Base-by-base conservation (phyloP, 2,329 filamentous ascomycete genomes). In the Xenosphaeropsis pyriputrescens region DNA sequence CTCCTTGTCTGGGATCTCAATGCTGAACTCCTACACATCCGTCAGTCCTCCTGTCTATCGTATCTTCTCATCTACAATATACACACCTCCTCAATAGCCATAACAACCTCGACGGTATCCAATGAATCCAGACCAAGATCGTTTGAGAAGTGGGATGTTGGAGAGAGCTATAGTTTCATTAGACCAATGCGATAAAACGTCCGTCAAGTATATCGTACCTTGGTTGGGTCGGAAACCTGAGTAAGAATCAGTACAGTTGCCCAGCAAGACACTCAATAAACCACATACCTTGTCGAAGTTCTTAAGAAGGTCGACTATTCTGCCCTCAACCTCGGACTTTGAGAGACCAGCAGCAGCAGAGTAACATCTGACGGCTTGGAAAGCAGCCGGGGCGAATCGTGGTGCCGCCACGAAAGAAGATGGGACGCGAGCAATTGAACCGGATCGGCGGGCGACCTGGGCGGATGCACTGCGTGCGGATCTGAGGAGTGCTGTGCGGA, bases 61-160 rank as follows among this genome's bases (percentile, higher is more conserved):
- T n/a, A 7, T 35, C 26, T 16, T 38, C 22, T 18, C 39, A 22
- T 37, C 17, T 12, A 26, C 12, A 6, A 26, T 26, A 12, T 29
- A 45, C 46, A 39, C 51, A 86, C 82, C 79, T 98, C 91, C 75
- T 98, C 91, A 65, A 98, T 96, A 49, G 91, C 91, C 91, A 98
- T 98, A 54, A 98, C 91, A 50, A 98, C 91, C 72, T 98, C 91
- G 47, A 98, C 91, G 46, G 91, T 95, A 63, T 98, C 91, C 62
- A 98, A 75, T 66, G 83, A 93, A 70, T 98, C 91, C 55, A 98
- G 71, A 48, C 88, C 91, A 47, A 98, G 82, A 65, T 98, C 89
- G 62, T 95, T 96, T 58, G 85, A 74, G 67, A 98, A 98, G 74
- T 96, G 88, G 42, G 89, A 80, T 38, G 68, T 70, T 46, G 75